Percentiles rank a stretch among this genome's conserved stretches.
Conservation (phyloP, 2,329 filamentous ascomycete species). For the Cryphonectria parasitica region DNA sequence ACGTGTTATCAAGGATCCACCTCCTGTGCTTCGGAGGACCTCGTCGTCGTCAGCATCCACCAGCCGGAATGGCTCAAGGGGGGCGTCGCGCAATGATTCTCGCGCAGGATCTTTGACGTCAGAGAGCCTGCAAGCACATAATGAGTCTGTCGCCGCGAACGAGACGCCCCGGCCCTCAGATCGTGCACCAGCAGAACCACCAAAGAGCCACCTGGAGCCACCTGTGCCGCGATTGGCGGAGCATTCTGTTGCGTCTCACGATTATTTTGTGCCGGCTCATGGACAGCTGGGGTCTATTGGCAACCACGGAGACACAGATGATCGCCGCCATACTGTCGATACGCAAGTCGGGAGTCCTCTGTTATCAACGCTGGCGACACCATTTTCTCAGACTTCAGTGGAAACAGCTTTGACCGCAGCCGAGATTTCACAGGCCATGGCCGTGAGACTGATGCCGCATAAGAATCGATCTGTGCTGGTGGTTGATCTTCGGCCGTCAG, state of each 20-base stretch:
- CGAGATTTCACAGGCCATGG: constrained; percentile 66
- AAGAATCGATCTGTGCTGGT: constrained; percentile 67
- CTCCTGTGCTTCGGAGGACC: constrained; percentile 57
- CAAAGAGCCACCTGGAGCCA: constrained; percentile 18
- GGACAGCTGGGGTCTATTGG: constrained; percentile 41
- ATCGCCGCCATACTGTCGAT: constrained; percentile 39
- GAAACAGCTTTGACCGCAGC: constrained; percentile 64
- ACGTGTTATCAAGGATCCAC: constrained; percentile 64
- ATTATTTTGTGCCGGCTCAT: constrained; percentile 40
- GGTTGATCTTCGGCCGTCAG: constrained; percentile 59
- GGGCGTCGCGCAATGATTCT: constrained; percentile 47
- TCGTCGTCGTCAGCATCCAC: constrained; percentile 67
- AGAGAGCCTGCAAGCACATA: constrained; percentile 62
- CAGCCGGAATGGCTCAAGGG: constrained; percentile 45
- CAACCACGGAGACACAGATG: constrained; percentile 28
- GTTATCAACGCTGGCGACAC: constrained; percentile 60
- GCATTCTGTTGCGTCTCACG: constrained; percentile 39
- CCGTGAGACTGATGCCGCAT: constrained; percentile 65
- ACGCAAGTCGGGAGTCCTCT: constrained; percentile 54
- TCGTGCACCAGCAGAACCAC: constrained; percentile 10
- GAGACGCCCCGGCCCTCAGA: constrained; percentile 33
- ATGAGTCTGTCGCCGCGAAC: constrained; percentile 35
- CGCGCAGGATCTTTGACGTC: constrained; percentile 60
- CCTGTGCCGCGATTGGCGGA: constrained; percentile 35
- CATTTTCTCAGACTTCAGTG: constrained; percentile 64